Conservation (phyloP, 73 alveolate genomes). For the Paramecium pentaurelia region DNA sequence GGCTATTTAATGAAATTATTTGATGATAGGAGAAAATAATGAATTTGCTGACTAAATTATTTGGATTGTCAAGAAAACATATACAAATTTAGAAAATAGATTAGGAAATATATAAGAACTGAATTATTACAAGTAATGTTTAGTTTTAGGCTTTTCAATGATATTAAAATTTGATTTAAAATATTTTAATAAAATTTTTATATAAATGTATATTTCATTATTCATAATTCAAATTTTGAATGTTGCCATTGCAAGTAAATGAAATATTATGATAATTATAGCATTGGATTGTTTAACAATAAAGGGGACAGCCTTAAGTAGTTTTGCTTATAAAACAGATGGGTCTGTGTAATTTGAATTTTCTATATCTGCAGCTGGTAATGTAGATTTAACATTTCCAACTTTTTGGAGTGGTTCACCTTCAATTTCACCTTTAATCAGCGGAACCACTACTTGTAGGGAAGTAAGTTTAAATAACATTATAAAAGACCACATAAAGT, state of each 20-base stretch:
- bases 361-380: background rate
- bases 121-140: background rate
- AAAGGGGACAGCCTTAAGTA: background rate
- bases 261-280: background rate
- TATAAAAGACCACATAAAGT: background rate
- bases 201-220: background rate
- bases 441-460: background rate
- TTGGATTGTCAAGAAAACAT: background rate
- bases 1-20: background rate
- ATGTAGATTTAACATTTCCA: slow-evolving; percentile 26
- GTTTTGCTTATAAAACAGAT: background rate
- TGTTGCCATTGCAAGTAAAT: background rate
- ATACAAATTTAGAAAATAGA: background rate
- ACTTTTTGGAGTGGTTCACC: slow-evolving; percentile 11
- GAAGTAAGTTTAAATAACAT: background rate
- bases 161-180: background rate
- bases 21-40: background rate
- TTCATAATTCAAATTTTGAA: slow-evolving; percentile 18
- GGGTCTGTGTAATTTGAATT: background rate
- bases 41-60: background rate
- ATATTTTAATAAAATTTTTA: background rate
- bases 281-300: slow-evolving; percentile 21
- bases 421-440: background rate
- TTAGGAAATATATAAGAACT: background rate
- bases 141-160: background rate